Percentiles rank a stretch among this genome's conserved stretches.
Conservation (phyloP, 73 alveolate genomes). For the Tetrahymena thermophila region DNA sequence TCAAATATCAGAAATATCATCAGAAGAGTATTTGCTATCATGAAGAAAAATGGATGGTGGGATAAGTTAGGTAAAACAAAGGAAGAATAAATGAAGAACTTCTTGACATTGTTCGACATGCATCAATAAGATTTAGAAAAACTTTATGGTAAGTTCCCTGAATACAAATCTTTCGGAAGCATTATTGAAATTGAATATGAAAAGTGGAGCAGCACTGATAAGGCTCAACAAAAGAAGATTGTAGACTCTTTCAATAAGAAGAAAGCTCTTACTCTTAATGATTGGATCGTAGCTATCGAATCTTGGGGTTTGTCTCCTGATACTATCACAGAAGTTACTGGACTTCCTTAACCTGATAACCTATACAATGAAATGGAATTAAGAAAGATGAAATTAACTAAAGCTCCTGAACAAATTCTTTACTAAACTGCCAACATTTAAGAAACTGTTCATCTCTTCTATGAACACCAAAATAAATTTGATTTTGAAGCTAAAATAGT, state of each 20-base stretch:
- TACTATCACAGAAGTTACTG: constrained; percentile 73
- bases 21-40: constrained; percentile 91
- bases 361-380: constrained; percentile 86
- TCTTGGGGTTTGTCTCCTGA: constrained; percentile 99
- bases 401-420: constrained; percentile 89
- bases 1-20: constrained; percentile 94
- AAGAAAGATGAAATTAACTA: constrained; percentile 83
- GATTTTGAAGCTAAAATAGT: constrained; percentile 77
- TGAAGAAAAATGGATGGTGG: constrained; percentile 93
- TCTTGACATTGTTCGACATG: constrained; percentile 75
- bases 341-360: constrained; percentile 84
- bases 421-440: constrained; percentile 87
- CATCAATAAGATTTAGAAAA: constrained; percentile 87
- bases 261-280: constrained; percentile 82
- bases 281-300: constrained; percentile 95
- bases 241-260: constrained; percentile 78
- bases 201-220: constrained; percentile 95
- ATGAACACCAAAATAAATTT: constrained; percentile 74
- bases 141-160: constrained; percentile 88
- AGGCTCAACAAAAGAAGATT: constrained; percentile 79
- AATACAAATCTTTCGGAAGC: constrained; percentile 85
- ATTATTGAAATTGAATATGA: constrained; percentile 90
- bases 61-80: constrained; percentile 55
- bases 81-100: constrained; percentile 63
- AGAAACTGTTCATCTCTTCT: constrained; percentile 87